A percentile compares a stretch with the other conserved stretches of the same genome.
Conservation (phyloP, 202 grass and related monocot species). For the Tripidium arundinaceum region DNA sequence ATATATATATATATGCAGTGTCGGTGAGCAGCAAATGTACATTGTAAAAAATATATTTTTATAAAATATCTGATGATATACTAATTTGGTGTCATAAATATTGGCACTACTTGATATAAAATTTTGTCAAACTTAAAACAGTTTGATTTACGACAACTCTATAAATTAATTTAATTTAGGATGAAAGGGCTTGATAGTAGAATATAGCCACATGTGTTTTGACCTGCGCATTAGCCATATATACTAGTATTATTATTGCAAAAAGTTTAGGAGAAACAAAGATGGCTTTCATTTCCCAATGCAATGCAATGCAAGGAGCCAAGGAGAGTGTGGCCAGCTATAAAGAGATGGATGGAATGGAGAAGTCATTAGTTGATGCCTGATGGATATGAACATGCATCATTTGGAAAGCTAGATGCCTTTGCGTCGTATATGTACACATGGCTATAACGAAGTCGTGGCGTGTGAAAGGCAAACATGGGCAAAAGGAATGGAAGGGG, state of each 20-base stretch:
- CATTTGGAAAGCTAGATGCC: conserved; percentile 27
- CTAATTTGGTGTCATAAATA: not conserved
- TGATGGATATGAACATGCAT: not conserved
- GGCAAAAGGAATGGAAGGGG: conserved; percentile 45
- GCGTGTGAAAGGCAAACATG: not conserved
- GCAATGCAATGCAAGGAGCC: not conserved
- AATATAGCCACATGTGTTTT: conserved; percentile 4
- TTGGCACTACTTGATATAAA: not conserved
- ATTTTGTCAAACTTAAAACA: not conserved
- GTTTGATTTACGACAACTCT: not conserved
- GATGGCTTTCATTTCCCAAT: conserved; percentile 1
- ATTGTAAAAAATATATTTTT: no score
- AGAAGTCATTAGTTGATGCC: not conserved
- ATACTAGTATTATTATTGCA: not conserved
- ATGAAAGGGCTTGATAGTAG: not conserved
- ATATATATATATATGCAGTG: no score
- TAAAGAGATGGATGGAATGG: not conserved
- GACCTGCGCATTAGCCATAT: conserved; percentile 31
- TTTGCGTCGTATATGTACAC: conserved; percentile 7
- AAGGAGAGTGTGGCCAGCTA: not conserved
- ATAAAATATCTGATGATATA: not conserved
- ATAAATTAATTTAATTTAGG: not conserved
- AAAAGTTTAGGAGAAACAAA: not conserved
- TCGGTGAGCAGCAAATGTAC: no score
- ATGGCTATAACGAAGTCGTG: not conserved